Base-by-base conservation (phyloP, 148 eudicot species). In the Cornus controversa region DNA sequence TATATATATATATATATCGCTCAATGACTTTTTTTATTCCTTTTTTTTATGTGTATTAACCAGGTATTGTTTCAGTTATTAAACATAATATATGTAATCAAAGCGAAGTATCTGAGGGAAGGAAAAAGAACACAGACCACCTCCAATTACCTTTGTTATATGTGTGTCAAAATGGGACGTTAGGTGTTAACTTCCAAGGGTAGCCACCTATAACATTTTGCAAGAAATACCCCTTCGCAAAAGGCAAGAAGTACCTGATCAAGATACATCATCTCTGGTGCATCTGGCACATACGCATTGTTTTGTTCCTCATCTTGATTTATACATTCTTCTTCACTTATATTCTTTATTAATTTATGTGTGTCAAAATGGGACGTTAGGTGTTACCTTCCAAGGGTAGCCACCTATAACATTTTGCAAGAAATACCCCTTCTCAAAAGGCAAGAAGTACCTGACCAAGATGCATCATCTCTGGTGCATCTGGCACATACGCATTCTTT, bases 201-300 rank as follows among this genome's bases (percentile, higher is more conserved):
- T 40, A 40, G 34, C 34, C 34, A 31, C 34, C 34, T 31, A 31
- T 31, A 31, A 0, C 34, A 31, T 31, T 31, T 31, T 31, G 34
- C 34, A 31, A 31, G 34, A 3, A 31, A 31, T 31, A 31, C 2
- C 34, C 4, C 34, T 31, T 31, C 34, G 2, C 34, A 31, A 31
- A 31, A 31, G 34, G 34, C 45, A 23, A 47, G 29, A 20, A 23
- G 72, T 45, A 69, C n/a, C 71, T 24, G 74, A 71, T 45, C 74
- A 47, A 25, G 22, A n/a, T 25, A 47, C 62, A 26, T 47, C 36
- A 4, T 20, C 34, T 25, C 18, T 71, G 57, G 65, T 11, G 20
- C 31, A n/a, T 40, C 11, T 18, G 18, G 23, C 42, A 14, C 9
- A 23, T 42, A n/a, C n/a, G 22, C 42, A 22, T 72, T 27, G 22